phyloP scores from a whole-genome alignment of 2,329 filamentous ascomycete genomes.

The Hymenoscyphus repandus region DNA sequence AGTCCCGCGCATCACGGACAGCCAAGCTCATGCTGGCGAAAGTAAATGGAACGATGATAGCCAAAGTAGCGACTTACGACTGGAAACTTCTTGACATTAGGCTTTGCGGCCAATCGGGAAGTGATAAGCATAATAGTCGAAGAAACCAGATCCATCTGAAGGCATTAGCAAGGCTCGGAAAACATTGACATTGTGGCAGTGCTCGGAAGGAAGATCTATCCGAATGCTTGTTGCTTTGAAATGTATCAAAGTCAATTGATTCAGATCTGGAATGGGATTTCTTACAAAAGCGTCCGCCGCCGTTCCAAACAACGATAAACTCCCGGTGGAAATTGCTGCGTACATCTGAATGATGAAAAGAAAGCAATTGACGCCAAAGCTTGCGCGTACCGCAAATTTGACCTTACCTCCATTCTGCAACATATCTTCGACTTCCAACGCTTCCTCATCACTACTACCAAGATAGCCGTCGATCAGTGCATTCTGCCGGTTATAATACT shows the following conservation, averaged over 20 bases:
- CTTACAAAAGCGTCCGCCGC: slow-evolving; percentile 57
- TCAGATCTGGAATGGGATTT: slow-evolving; percentile 17
- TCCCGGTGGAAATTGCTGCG: slow-evolving; percentile 52
- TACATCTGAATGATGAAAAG: slow-evolving; percentile 55
- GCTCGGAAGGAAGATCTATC: too few species aligned
- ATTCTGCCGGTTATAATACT: slow-evolving; percentile 44
- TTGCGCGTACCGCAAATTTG: slow-evolving; percentile 48
- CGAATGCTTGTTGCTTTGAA: too few species aligned
- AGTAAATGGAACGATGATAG: slow-evolving; percentile 3
- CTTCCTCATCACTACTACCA: slow-evolving; percentile 50
- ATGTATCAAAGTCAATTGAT: too few species aligned
- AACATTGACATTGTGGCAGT: too few species aligned
- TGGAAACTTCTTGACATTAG: slow-evolving; percentile 58
- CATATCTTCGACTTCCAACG: slow-evolving; percentile 44
- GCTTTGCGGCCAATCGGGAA: slow-evolving; percentile 51
- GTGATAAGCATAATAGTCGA: slow-evolving; percentile 59
- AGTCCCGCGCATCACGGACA: too few species aligned
- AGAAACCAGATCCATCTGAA: slow-evolving; percentile 56
- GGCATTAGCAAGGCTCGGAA: slow-evolving; percentile 4
- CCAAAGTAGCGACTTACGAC: slow-evolving; percentile 37
- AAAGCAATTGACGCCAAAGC: slow-evolving; percentile 46
- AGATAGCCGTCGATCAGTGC: slow-evolving; percentile 48
- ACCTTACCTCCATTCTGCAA: slow-evolving; percentile 45
- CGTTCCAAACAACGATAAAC: slow-evolving; percentile 59
- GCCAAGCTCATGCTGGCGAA: too few species aligned